A percentile compares a stretch with the other conserved stretches of the same genome.
Evolutionary conservation across 164 flowering plant species (phyloP).

Genomic region (Stephania yunnanensis): DNA sequence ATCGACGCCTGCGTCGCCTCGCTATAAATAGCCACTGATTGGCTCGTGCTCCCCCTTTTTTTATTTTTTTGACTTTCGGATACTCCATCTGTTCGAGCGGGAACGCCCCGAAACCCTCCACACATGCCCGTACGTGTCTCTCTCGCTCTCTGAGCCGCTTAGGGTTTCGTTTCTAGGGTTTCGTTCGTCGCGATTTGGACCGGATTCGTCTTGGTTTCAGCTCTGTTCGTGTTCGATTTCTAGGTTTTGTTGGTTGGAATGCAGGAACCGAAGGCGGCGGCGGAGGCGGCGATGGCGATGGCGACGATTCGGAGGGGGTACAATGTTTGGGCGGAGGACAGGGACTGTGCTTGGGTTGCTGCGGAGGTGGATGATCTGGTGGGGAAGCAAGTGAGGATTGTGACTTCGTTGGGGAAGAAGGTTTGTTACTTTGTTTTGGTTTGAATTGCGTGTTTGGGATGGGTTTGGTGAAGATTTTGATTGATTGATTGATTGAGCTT

Average conservation of each 20-base stretch:
- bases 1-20: not conserved
- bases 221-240: slow-evolving; percentile 1
- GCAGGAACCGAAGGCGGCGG: slow-evolving; percentile 26
- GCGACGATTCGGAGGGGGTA: slow-evolving; percentile 65
- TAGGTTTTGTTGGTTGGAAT: slow-evolving; percentile 19
- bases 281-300: too few species aligned
- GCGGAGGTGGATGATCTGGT: slow-evolving; percentile 54
- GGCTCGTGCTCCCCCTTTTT: too few species aligned
- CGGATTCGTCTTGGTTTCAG: not conserved
- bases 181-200: not conserved
- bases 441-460: not conserved
- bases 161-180: slow-evolving; percentile 11
- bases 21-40: slow-evolving; percentile 3
- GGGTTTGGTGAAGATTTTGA: not conserved
- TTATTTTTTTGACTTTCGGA: not conserved
- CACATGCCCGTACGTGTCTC: slow-evolving; percentile 14
- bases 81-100: slow-evolving; percentile 15
- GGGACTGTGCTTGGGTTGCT: slow-evolving; percentile 61
- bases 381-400: slow-evolving; percentile 53
- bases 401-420: slow-evolving; percentile 60
- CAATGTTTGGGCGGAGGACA: slow-evolving; percentile 85
- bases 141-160: not conserved
- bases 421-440: slow-evolving; percentile 23
- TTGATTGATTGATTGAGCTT: not conserved
- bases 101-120: slow-evolving; percentile 10